Base-by-base conservation (phyloP, 441 rosid genomes). In the Populus hybrid region DNA sequence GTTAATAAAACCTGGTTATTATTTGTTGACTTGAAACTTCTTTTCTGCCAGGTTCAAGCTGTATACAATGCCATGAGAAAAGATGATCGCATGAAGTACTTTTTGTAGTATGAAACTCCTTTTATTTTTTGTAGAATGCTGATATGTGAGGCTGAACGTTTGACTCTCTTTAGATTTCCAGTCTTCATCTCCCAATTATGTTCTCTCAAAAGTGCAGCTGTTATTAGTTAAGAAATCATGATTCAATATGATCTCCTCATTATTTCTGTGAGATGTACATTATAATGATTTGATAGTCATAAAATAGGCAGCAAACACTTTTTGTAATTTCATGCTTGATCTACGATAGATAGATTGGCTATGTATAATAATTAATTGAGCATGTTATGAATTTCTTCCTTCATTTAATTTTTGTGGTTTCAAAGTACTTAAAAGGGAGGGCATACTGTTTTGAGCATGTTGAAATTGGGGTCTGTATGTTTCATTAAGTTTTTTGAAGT, bases 1-100 rank as follows among this genome's bases (percentile, higher is more conserved):
- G n/a, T 30, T 12, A 65, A 28, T 76, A 12, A 16, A 2, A 53
- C 21, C 34, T 36, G 72, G 9, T 34, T 12, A 66, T 32, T 6
- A 57, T 69, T 24, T 73, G 16, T 38, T 61, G 59, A 76, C 67
- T 7, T 18, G 40, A n/a, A 81, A 76, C 38, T 72, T 74, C 53
- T 70, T 5, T 28, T 74, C 67, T 82, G 72, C 70, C 94, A 95
- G 99, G 98, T 95, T 63, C 98, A 94, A 88, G 98, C 97, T 69
- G 98, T 95, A 81, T 95, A 95, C 86, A 94, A 90, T 76, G 97
- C 98, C 70, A 95, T 95, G 99, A 91, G 87, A 83, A 92, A 94
- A 87, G 99, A 95, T 81, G 93, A 91, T 57, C 86, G 99, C 75
- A 95, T 95, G 99, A 94, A 92, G 86, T 95, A 94, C 80, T 95